A percentile compares a stretch with the other conserved stretches of the same genome.
Evolutionary conservation across 1,139 yeast species (phyloP).

Genomic region (Candida sp.): DNA sequence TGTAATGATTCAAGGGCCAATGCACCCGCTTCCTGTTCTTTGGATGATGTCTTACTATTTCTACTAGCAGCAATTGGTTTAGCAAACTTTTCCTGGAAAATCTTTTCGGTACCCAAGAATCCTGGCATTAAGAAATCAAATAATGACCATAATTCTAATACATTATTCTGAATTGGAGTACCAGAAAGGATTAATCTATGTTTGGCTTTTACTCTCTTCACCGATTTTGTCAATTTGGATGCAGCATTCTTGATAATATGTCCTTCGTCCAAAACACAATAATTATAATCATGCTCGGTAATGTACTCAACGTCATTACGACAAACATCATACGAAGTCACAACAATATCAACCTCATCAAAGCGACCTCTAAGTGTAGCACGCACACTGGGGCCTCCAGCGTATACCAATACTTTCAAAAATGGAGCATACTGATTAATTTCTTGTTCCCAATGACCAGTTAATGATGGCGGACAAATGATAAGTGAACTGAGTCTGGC

Average conservation of each 20-base stretch:
- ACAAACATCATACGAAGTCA: conserved; percentile 95
- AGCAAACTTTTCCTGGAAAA: conserved; percentile 93
- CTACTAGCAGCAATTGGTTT: conserved; percentile 96
- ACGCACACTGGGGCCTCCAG: conserved; percentile 87
- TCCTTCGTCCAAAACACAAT: conserved; percentile 97
- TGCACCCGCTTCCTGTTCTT: conserved; percentile 97
- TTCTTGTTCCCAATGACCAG: conserved; percentile 99
- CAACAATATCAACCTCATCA: conserved; percentile 71
- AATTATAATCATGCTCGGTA: conserved; percentile 69
- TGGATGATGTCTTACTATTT: conserved; percentile 85
- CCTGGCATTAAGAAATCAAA: conserved; percentile 99
- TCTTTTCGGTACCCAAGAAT: conserved; percentile 90
- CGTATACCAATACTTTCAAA: conserved; percentile 78
- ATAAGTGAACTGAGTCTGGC: conserved; percentile 81
- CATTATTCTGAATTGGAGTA: conserved; percentile 98
- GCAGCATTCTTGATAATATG: conserved; percentile 92
- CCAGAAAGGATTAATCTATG: conserved; percentile 92
- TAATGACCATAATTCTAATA: conserved; percentile 93
- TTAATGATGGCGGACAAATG: conserved; percentile 94
- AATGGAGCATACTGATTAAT: conserved; percentile 88
- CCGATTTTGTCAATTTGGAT: conserved; percentile 86
- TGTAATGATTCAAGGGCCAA: conserved; percentile 93
- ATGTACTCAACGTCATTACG: conserved; percentile 81
- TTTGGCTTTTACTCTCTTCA: conserved; percentile 76
- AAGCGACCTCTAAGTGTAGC: conserved; percentile 51